Evolutionary conservation across 352 stramenopile genomes (phyloP), one percentile per base, ranked within the genome.

Genomic region (Pythium myriotylum): DNA sequence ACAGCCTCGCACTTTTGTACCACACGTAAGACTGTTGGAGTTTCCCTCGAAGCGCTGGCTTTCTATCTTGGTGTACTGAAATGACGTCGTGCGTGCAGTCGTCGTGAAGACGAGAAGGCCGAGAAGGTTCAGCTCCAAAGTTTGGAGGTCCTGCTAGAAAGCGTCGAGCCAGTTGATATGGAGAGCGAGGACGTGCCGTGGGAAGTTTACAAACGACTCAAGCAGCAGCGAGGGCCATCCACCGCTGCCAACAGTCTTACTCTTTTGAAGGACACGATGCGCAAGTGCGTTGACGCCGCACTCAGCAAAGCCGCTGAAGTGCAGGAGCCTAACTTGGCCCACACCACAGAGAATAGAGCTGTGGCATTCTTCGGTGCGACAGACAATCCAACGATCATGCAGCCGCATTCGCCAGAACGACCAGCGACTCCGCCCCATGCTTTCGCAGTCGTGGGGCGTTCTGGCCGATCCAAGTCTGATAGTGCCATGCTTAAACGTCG

Each of bases 201-300:
- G 83, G 83, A 90, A 48, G 77, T 86, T n/a, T 92, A 80, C 67
- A 90, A 89, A 75, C 79, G 81, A 14, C 71, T 89, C 20, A 86
- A 86, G 53, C 74, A 83, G 58, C 79, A 88, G 63, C 79, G 72
- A n/a, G 78, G 74, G 0, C 76, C 79, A 24, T 88, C 79, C 12
- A 86, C 73, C 2, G 78, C 79, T 4, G 63, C 50, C 26, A 88
- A 89, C 56, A 87, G 77, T 55, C 65, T 89, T 62, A 82, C 78
- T 23, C 62, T 91, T 6, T 51, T 87, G 14, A 89, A 89, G 45
- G 76, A 66, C 17, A 88, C 70, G 37, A 73, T 91, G 71, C 77
- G 81, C 63, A 85, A 87, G 54, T 73, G 70, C 39, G 74, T 78
- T 19, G 74, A 74, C 29, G 67, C 83, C 35, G 67, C 59, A 35